phyloP scores from a whole-genome alignment of 2,329 filamentous ascomycete species.

The Cladosporium sp. region DNA sequence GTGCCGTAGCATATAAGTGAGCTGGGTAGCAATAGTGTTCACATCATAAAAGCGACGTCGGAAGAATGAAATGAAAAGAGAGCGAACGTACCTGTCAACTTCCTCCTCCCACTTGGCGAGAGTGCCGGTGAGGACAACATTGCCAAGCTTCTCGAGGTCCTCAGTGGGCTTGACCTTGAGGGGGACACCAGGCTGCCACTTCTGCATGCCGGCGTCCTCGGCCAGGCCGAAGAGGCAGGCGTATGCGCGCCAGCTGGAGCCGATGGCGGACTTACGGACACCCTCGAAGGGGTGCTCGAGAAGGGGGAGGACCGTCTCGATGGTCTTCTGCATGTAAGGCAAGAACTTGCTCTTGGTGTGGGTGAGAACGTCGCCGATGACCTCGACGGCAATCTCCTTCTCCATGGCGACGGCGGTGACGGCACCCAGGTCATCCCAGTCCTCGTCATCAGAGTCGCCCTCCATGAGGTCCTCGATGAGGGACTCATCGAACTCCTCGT shows the following conservation, averaged over 20 bases:
- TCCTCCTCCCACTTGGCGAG: conserved; percentile 85
- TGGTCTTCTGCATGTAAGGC: conserved; percentile 82
- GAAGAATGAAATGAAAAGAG: conserved; percentile 13
- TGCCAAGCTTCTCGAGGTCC: conserved; percentile 78
- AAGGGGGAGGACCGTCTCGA: conserved; percentile 75
- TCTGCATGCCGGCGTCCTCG: conserved; percentile 70
- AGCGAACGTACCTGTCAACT: conserved; percentile 75
- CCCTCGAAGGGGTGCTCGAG: conserved; percentile 89
- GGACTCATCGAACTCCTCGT: conserved; percentile 43
- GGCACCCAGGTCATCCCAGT: conserved; percentile 77
- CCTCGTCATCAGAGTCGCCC: conserved; percentile 66
- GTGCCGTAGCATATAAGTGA: conserved; percentile 84
- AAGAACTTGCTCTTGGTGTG: conserved; percentile 77
- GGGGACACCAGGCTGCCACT: conserved; percentile 87
- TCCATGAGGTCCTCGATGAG: conserved; percentile 48
- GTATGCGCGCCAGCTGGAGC: conserved; percentile 89
- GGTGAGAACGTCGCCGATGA: conserved; percentile 86
- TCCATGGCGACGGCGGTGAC: conserved; percentile 88
- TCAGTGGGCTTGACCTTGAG: conserved; percentile 72
- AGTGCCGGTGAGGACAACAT: conserved; percentile 79
- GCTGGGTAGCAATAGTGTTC: conserved; percentile 89
- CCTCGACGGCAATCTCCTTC: conserved; percentile 95
- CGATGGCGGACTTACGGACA: conserved; percentile 84
- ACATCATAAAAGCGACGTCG: conserved; percentile 64
- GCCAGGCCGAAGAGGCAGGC: conserved; percentile 85